These are phyloP conservation scores for Cocos nucifera DNA, from an alignment of 176 grass and related monocot genomes.

Conservation along the genomic window DNA sequence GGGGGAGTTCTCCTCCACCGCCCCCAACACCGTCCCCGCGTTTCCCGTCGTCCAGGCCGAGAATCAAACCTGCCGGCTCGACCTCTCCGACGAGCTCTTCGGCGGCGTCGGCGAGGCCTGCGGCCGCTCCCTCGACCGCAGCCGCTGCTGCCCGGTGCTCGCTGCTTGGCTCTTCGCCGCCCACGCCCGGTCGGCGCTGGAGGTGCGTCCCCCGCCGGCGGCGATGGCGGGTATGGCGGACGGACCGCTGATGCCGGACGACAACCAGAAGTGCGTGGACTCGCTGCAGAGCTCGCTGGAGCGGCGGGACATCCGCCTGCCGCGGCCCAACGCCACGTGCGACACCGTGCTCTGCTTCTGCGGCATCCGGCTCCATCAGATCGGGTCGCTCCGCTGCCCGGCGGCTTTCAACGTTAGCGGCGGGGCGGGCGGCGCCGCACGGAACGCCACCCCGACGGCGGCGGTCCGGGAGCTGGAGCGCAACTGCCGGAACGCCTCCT, in stretches of 20 bases:
- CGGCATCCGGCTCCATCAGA: slow-evolving; percentile 96
- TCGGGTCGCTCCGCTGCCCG: slow-evolving; percentile 89
- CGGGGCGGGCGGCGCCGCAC: not conserved
- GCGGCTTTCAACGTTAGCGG: slow-evolving; percentile 58
- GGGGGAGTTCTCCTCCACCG: slow-evolving; percentile 13
- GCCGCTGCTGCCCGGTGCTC: slow-evolving; percentile 89
- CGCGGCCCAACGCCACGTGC: slow-evolving; percentile 66
- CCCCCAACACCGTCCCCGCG: slow-evolving; percentile 33
- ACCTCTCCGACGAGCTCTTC: slow-evolving; percentile 93
- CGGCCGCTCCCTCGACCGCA: slow-evolving; percentile 66
- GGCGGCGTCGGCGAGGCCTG: slow-evolving; percentile 89
- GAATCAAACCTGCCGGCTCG: slow-evolving; percentile 51
- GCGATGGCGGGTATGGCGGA: slow-evolving; percentile 30
- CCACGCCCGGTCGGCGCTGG: slow-evolving; percentile 80
- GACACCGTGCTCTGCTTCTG: slow-evolving; percentile 96
- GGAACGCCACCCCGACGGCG: slow-evolving; percentile 79
- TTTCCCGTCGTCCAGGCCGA: slow-evolving; percentile 27
- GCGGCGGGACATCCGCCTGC: slow-evolving; percentile 47
- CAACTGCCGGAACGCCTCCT: slow-evolving; percentile 92
- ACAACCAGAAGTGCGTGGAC: slow-evolving; percentile 94
- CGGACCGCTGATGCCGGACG: slow-evolving; percentile 83
- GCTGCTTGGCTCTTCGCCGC: slow-evolving; percentile 98
- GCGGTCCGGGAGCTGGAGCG: slow-evolving; percentile 68
- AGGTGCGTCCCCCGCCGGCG: slow-evolving; percentile 27
- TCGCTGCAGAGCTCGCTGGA: slow-evolving; percentile 67